Conservation (phyloP, 768 basidiomycete species). For the Suillus placidus region DNA sequence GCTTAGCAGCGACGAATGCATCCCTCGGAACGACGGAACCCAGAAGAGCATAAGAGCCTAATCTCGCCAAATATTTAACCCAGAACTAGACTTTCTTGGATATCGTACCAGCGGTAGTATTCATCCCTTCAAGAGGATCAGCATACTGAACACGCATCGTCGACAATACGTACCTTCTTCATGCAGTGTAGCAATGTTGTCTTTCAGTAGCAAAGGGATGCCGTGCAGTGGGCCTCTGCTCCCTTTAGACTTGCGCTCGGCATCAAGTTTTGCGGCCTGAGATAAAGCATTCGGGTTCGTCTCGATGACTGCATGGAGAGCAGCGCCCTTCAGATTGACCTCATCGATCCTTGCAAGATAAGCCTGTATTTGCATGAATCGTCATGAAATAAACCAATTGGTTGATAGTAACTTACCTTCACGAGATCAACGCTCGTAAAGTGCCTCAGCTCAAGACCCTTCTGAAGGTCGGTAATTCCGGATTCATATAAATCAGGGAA, state of each 20-base stretch:
- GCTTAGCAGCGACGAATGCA: conserved; percentile 30
- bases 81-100: background rate
- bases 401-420: conserved; percentile 41
- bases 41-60: conserved; percentile 39
- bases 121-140: conserved; percentile 32
- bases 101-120: conserved; percentile 39
- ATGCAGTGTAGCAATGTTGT: conserved; percentile 39
- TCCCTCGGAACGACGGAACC: conserved; percentile 40
- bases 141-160: conserved; percentile 6
- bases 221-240: conserved; percentile 55
- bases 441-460: conserved; percentile 49
- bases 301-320: conserved; percentile 63
- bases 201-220: conserved; percentile 62
- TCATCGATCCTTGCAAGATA: conserved; percentile 69
- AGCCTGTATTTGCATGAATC: conserved; percentile 41
- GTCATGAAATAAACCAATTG: background rate
- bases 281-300: conserved; percentile 55
- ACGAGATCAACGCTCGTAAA: conserved; percentile 68
- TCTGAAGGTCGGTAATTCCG: conserved; percentile 56
- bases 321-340: conserved; percentile 61
- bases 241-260: conserved; percentile 47
- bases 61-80: conserved; percentile 3
- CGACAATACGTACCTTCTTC: conserved; percentile 27
- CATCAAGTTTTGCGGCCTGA: conserved; percentile 54
- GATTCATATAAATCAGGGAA: conserved; percentile 67